phyloP scores from a whole-genome alignment of 768 basidiomycete genomes.

The Mycena amicta region DNA sequence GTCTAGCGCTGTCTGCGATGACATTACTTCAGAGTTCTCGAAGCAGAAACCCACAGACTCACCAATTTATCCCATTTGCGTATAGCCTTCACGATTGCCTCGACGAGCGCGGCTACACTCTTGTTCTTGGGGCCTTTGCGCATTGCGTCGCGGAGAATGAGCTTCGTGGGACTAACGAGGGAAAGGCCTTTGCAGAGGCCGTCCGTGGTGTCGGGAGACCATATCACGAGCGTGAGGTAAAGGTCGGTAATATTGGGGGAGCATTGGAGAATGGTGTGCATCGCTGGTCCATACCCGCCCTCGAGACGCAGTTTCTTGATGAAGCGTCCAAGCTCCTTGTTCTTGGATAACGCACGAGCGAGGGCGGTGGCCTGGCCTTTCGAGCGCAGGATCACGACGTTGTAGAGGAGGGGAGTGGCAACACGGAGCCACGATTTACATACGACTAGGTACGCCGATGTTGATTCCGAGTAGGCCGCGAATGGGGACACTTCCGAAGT shows the following conservation, averaged over 20 bases:
- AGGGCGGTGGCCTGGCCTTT: conserved; percentile 12
- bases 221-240: too few relatives aligned
- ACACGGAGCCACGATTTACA: too few relatives aligned
- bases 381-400: too few relatives aligned
- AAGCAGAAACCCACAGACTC: background rate
- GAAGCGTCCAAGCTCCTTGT: conserved; percentile 18
- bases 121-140: background rate
- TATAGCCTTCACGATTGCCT: background rate
- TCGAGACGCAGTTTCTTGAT: conserved; percentile 7
- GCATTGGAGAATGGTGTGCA: too few relatives aligned
- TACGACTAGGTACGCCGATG: too few relatives aligned
- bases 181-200: conserved; percentile 1
- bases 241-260: too few relatives aligned
- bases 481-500: conserved; percentile 6
- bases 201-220: too few relatives aligned
- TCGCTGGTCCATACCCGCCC: conserved; percentile 17
- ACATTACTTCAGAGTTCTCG: background rate
- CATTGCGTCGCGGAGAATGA: background rate
- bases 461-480: too few relatives aligned
- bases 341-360: conserved; percentile 12
- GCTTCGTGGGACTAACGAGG: background rate
- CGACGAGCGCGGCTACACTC: background rate
- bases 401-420: conserved; percentile 26
- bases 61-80: background rate
- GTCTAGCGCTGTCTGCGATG: background rate